Percentiles rank a stretch among this genome's conserved stretches.
Evolutionary conservation across 2,329 filamentous ascomycete genomes (phyloP).

Genomic region (Fonsecaea pugnacius): DNA sequence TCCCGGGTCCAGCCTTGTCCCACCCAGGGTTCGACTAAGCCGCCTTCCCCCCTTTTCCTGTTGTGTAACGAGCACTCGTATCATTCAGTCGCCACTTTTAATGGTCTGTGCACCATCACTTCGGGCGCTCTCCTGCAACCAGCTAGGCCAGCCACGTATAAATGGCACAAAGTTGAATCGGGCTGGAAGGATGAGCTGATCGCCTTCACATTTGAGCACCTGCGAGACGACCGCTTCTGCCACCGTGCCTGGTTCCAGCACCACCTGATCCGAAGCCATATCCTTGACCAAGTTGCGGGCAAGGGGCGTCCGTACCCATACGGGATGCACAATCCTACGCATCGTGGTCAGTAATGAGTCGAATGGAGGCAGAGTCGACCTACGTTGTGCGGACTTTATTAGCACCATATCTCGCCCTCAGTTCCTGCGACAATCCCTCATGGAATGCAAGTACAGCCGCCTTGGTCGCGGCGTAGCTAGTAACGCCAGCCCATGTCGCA

Average conservation of each 20-base stretch:
- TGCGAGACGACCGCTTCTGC: constrained; percentile 56
- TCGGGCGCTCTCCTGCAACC: constrained; percentile 50
- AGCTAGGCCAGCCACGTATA: constrained; percentile 47
- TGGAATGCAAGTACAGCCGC: constrained; percentile 70
- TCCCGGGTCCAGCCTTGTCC: background rate
- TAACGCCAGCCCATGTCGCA: constrained; percentile 63
- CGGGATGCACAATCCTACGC: constrained; percentile 41
- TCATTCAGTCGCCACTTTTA: background rate
- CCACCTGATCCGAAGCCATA: constrained; percentile 37
- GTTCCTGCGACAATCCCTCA: constrained; percentile 52
- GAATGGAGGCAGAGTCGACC: background rate
- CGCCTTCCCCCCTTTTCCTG: background rate
- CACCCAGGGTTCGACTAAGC: background rate
- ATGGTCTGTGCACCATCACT: constrained; percentile 4
- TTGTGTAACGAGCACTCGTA: background rate
- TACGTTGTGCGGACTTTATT: constrained; percentile 23
- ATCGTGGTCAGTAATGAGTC: background rate
- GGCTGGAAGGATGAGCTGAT: constrained; percentile 54
- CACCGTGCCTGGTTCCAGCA: constrained; percentile 47
- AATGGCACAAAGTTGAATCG: constrained; percentile 13
- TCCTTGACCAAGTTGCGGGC: constrained; percentile 42
- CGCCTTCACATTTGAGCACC: constrained; percentile 55
- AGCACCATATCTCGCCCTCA: constrained; percentile 12
- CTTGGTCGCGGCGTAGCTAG: constrained; percentile 71
- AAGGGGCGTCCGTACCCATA: constrained; percentile 58